A percentile compares a stretch with the other conserved stretches of the same genome.
phyloP scores from a whole-genome alignment of 352 stramenopile species.

The Globisporangium takayamanum region DNA sequence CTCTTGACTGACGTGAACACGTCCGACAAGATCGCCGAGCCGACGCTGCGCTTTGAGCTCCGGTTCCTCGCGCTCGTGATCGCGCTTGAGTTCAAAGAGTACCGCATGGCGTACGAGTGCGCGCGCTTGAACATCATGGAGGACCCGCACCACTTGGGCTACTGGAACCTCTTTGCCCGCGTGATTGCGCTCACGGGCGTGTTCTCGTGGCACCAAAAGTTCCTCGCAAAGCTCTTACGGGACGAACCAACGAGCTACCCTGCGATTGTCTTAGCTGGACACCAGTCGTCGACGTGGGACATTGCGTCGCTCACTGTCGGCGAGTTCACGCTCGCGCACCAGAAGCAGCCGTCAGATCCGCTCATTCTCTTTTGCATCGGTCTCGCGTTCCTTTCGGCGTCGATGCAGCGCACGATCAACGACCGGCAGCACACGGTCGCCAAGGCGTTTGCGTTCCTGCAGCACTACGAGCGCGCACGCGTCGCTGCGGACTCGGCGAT shows the following conservation, averaged over 20 bases:
- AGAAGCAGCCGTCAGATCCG: slow-evolving; percentile 65
- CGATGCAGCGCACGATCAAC: slow-evolving; percentile 84
- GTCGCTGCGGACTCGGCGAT: slow-evolving; percentile 44
- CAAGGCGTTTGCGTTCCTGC: slow-evolving; percentile 82
- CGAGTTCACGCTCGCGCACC: slow-evolving; percentile 78
- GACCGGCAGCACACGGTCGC: slow-evolving; percentile 78
- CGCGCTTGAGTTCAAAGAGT: slow-evolving; percentile 78
- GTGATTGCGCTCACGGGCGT: slow-evolving; percentile 81
- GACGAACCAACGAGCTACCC: slow-evolving; percentile 75
- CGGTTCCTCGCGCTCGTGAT: slow-evolving; percentile 82
- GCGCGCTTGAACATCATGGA: slow-evolving; percentile 84
- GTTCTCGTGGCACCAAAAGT: slow-evolving; percentile 87
- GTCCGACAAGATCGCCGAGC: slow-evolving; percentile 74
- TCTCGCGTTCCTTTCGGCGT: slow-evolving; percentile 74
- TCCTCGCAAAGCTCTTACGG: slow-evolving; percentile 71
- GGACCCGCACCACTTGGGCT: slow-evolving; percentile 70
- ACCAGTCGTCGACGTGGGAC: slow-evolving; percentile 81
- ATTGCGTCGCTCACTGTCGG: slow-evolving; percentile 80
- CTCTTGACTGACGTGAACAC: slow-evolving; percentile 84
- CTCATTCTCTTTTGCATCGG: slow-evolving; percentile 83
- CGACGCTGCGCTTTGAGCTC: slow-evolving; percentile 67
- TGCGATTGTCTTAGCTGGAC: slow-evolving; percentile 71
- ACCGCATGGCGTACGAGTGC: slow-evolving; percentile 86
- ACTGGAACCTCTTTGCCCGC: slow-evolving; percentile 81
- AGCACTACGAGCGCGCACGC: slow-evolving; percentile 70